Conservation (phyloP, 2,329 filamentous ascomycete genomes). For the Pseudofabraea citricarpa region DNA sequence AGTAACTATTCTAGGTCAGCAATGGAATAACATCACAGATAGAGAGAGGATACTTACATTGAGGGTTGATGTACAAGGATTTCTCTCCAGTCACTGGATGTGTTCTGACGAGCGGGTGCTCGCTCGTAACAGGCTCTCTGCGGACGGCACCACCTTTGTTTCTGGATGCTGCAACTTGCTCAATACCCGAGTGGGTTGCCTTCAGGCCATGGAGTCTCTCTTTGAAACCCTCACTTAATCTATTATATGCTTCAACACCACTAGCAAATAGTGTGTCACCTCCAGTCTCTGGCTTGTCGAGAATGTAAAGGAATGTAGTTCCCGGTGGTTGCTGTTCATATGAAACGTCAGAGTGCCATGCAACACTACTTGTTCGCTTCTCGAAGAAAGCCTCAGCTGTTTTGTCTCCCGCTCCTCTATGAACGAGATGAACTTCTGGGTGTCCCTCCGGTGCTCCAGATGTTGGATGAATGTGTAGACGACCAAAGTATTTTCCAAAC, state of each 20-base stretch:
- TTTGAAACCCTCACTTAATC: slow-evolving; percentile 74
- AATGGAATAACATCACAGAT: not conserved
- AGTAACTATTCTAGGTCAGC: slow-evolving; percentile 51
- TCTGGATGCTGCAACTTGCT: slow-evolving; percentile 71
- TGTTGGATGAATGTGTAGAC: slow-evolving; percentile 77
- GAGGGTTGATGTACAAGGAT: slow-evolving; percentile 75
- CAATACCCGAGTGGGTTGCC: slow-evolving; percentile 75
- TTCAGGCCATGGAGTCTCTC: slow-evolving; percentile 75
- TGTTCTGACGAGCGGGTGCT: slow-evolving; percentile 75
- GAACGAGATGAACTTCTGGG: slow-evolving; percentile 74
- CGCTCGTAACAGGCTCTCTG: slow-evolving; percentile 68
- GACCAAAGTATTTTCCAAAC: slow-evolving; percentile 71
- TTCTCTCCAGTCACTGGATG: slow-evolving; percentile 83
- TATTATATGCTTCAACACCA: slow-evolving; percentile 73
- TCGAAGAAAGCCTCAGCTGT: slow-evolving; percentile 58
- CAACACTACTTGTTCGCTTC: slow-evolving; percentile 71
- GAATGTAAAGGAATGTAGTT: slow-evolving; percentile 82
- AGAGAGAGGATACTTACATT: slow-evolving; percentile 52
- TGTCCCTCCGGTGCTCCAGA: slow-evolving; percentile 69
- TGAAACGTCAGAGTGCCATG: slow-evolving; percentile 86
- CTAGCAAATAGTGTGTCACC: slow-evolving; percentile 84
- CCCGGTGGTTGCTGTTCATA: slow-evolving; percentile 87
- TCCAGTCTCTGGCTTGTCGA: slow-evolving; percentile 76
- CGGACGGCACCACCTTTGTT: slow-evolving; percentile 65
- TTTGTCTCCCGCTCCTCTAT: slow-evolving; percentile 63